Evolutionary conservation across 805 yeast species (phyloP), one percentile per base, ranked within the genome.

Genomic region (Lipomyces chichibuensis): DNA sequence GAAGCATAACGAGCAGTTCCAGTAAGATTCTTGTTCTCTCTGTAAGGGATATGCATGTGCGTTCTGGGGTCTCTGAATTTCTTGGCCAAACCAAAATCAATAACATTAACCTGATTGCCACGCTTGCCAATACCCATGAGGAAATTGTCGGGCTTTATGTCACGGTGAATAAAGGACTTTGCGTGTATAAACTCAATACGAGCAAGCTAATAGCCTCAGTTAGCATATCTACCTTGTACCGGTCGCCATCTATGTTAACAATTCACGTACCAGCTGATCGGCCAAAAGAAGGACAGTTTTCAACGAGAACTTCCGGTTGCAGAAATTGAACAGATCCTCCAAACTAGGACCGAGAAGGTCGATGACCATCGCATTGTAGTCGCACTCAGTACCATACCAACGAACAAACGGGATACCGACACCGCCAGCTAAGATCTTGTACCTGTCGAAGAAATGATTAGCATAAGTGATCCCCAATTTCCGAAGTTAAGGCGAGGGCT

Each of bases 1-100:
- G 92, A 86, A 61, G 98, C 98, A 79, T 94, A 95, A 76, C 99
- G 87, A 20, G 98, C 98, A 32, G 99, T 94, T 76, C 99, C 99
- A 17, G 98, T 94, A 75, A 94, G 85, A 75, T 94, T 92, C 80
- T 95, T 94, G 80, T 94, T 93, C 81, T 94, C 98, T 72, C 97
- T 86, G 80, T 94, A 95, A 13, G 98, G 97, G 66, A 95, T 95
- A 78, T 94, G 99, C 74, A 91, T 83, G 79, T 92, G 96, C 27
- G 97, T 89, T 78, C 96, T 86, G 70, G 97, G 96, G 78, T 94
- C 98, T 75, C 98, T 85, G 79, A 87, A 94, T 80, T 93, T 94
- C 77, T 92, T 92, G 65, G 97, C 97, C 73, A 92, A 84, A 35
- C 98, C 98, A 77, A 92, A 92, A 81, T 92, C 98, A 75, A 92